A percentile compares a stretch with the other conserved stretches of the same genome.
phyloP scores from a whole-genome alignment of 768 basidiomycete genomes.

The Russula earlei region DNA sequence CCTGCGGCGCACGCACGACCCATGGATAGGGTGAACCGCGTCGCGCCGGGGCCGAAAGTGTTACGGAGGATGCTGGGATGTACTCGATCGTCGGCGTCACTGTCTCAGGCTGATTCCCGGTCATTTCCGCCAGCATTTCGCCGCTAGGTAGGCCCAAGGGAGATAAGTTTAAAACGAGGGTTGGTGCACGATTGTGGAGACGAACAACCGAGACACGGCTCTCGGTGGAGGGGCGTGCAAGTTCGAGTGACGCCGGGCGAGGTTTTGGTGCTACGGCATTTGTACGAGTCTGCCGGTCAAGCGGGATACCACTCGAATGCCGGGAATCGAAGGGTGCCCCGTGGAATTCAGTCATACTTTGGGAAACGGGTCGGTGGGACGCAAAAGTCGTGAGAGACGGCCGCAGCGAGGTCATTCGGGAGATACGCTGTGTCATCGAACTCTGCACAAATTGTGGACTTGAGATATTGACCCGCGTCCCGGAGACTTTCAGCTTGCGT shows the following conservation, averaged over 20 bases:
- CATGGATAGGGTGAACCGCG: background rate
- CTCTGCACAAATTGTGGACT: slow-evolving; percentile 7
- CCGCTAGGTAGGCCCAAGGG: background rate
- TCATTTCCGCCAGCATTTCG: background rate
- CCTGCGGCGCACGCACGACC: background rate
- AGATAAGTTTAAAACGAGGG: slow-evolving; percentile 15
- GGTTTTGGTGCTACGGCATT: background rate
- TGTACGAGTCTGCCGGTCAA: background rate
- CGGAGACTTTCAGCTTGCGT: slow-evolving; percentile 9
- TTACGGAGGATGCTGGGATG: background rate
- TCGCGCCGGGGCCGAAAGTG: background rate
- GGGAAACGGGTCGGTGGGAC: background rate
- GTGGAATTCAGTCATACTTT: background rate
- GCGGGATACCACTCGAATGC: background rate
- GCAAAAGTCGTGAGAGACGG: slow-evolving; percentile 1
- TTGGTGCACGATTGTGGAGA: slow-evolving; percentile 6
- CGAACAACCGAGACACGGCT: slow-evolving; percentile 6
- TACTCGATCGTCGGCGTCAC: background rate
- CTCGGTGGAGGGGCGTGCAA: background rate
- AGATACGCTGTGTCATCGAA: slow-evolving; percentile 10
- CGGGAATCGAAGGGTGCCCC: background rate
- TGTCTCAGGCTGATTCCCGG: background rate
- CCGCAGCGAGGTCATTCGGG: background rate
- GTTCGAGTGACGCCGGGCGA: background rate
- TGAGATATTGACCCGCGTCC: slow-evolving; percentile 4